Conservation (phyloP, 106 monocot species). For the Vanilla planifolia region DNA sequence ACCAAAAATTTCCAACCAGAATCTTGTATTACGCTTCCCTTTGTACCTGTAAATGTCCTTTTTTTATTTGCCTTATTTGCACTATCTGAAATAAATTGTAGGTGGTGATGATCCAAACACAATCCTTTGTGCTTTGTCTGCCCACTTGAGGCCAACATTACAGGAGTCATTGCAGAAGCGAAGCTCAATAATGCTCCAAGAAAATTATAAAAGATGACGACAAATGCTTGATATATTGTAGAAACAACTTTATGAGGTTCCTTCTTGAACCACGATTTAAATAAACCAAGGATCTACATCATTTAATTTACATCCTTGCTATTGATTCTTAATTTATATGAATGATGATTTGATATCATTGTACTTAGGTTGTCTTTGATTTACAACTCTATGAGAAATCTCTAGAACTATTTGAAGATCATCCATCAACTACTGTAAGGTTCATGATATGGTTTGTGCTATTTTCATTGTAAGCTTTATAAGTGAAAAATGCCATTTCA, state of each 20-base stretch:
- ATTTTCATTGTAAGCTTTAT: neutral
- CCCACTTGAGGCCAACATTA: constrained; percentile 79
- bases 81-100: constrained; percentile 9
- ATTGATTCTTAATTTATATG: neutral
- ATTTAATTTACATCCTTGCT: neutral
- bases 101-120: constrained; percentile 58
- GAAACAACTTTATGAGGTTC: constrained; percentile 88
- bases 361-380: constrained; percentile 61
- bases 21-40: neutral
- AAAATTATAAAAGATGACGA: constrained; percentile 71
- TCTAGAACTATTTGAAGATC: constrained; percentile 85
- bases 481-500: constrained; percentile 8
- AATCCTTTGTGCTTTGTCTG: constrained; percentile 37
- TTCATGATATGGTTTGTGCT: neutral
- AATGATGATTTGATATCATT: neutral
- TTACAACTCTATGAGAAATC: constrained; percentile 85
- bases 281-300: neutral
- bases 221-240: constrained; percentile 76
- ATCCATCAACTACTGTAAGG: constrained; percentile 66
- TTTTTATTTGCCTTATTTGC: neutral
- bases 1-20: neutral
- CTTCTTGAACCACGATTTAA: constrained; percentile 1
- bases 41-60: neutral
- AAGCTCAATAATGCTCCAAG: constrained; percentile 53
- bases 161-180: constrained; percentile 61